Evolutionary conservation across 768 basidiomycete genomes (phyloP), one percentile per base, ranked within the genome.

Genomic region (Suillus ampliporus): DNA sequence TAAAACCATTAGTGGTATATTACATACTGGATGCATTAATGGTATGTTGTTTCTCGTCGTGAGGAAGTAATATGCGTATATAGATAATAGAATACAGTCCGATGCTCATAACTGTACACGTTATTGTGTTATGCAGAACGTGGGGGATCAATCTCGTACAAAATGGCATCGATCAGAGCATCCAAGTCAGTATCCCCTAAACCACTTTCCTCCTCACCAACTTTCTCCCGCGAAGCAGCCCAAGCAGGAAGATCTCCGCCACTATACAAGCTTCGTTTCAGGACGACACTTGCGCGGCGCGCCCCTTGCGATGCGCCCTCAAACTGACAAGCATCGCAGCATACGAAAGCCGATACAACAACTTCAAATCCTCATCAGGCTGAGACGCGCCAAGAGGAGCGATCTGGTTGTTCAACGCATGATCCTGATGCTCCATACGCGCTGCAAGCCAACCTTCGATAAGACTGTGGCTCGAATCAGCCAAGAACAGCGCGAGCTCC

Each of bases 271-370:
- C 34, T 58, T 58, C n/a, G 51, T 15, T 4, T 58, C 57, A 21
- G 23, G 43, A 8, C 44, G 44, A 17, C 21, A 47, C 17, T 58
- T 51, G 6, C 57, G n/a, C n/a, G n/a, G n/a, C n/a, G n/a, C n/a
- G 44, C 23, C 57, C 57, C 37, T 58, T 58, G n/a, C 44, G 44
- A 21, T 60, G 59, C 3, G 48, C 43, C 7, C 59, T 58, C 34
- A 60, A 37, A 58, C 59, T 60, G 17, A 60, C 59, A 6, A 58
- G 31, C 53, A 60, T 53, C 47, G 23, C 54, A 51, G 44, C 57
- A 14, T 50, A 57, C 10, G 57, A 57, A 31, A 57, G 57, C 5
- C 57, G 38, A 26, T 58, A 58, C 11, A 58, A 34, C 31, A 50
- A 13, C 31, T 48, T 28, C 6, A 58, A 28, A 13, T 58, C 40